Conservation (phyloP, 352 stramenopile genomes). For the Phytophthora citricola region DNA sequence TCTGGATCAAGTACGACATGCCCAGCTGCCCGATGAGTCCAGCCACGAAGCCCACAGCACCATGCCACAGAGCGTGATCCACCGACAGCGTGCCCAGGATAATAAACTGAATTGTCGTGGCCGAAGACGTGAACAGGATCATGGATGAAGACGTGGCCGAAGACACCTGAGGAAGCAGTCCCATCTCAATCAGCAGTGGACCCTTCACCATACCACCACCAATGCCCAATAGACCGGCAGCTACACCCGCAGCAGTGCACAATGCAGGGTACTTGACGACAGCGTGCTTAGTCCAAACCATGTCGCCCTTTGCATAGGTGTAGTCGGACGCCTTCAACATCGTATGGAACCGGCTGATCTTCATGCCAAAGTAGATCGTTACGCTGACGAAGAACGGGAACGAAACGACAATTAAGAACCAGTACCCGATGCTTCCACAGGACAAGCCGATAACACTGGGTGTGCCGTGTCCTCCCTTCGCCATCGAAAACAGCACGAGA, state of each 20-base stretch:
- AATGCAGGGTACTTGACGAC: slow-evolving; percentile 87
- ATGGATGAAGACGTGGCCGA: slow-evolving; percentile 92
- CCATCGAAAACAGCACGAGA: slow-evolving; percentile 81
- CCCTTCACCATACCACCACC: slow-evolving; percentile 93
- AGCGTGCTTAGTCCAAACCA: slow-evolving; percentile 92
- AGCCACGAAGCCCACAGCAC: slow-evolving; percentile 91
- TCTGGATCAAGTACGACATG: slow-evolving; percentile 92
- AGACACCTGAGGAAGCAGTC: slow-evolving; percentile 86
- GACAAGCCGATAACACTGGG: slow-evolving; percentile 75
- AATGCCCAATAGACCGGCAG: slow-evolving; percentile 85
- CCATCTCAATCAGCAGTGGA: slow-evolving; percentile 91
- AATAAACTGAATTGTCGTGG: slow-evolving; percentile 95
- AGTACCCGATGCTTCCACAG: slow-evolving; percentile 77
- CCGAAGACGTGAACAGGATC: slow-evolving; percentile 95
- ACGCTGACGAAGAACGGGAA: slow-evolving; percentile 77
- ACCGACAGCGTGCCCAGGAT: slow-evolving; percentile 92
- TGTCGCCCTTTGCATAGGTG: slow-evolving; percentile 96
- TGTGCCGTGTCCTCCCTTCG: slow-evolving; percentile 78
- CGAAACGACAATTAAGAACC: slow-evolving; percentile 60
- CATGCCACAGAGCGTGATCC: slow-evolving; percentile 92
- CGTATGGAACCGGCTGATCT: slow-evolving; percentile 67
- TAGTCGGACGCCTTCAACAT: slow-evolving; percentile 82
- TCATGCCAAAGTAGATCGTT: slow-evolving; percentile 80
- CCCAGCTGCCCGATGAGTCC: slow-evolving; percentile 93
- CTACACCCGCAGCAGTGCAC: slow-evolving; percentile 75